These are phyloP conservation scores for Strigomonas culicis DNA, from an alignment of 208 protist species.

Conservation along the genomic window DNA sequence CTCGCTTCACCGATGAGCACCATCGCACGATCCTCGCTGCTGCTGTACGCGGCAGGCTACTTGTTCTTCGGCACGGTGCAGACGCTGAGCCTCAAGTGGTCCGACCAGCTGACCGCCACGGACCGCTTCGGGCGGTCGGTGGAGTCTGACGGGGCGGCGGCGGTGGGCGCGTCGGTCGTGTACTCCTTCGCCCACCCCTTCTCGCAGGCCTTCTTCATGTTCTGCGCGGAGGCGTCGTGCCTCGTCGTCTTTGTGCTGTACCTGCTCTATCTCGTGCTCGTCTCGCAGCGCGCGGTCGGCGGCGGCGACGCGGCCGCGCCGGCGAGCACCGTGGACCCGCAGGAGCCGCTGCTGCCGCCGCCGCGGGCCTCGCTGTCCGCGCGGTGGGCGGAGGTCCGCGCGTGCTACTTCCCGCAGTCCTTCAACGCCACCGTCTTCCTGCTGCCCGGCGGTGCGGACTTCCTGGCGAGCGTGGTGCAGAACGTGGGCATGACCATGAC, in stretches of 20 bases:
- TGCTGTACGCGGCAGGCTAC: constrained; percentile 12
- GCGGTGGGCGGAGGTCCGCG: constrained; percentile 22
- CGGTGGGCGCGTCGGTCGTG: background rate
- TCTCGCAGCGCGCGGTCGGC: background rate
- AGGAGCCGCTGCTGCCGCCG: background rate
- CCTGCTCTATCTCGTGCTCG: constrained; percentile 17
- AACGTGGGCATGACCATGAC: constrained; percentile 87
- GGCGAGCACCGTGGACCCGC: too few relatives aligned
- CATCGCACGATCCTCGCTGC: background rate
- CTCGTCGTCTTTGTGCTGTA: constrained; percentile 41
- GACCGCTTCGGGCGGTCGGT: background rate
- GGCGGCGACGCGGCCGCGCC: background rate
- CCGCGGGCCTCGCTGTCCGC: background rate
- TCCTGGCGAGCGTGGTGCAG: constrained; percentile 82
- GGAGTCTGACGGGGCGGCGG: background rate
- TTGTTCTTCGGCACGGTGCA: constrained; percentile 25
- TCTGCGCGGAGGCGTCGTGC: constrained; percentile 63
- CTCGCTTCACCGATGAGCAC: too few relatives aligned
- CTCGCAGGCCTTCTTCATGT: constrained; percentile 85
- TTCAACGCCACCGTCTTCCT: constrained; percentile 64
- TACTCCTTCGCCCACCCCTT: constrained; percentile 71
- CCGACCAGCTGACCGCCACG: constrained; percentile 13
- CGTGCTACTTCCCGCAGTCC: constrained; percentile 22
- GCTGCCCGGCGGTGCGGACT: constrained; percentile 64
- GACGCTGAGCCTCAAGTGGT: constrained; percentile 28